These are phyloP conservation scores for Mucor racemosus DNA, from an alignment of 371 early-diverging fungal genomes.

Conservation along the genomic window DNA sequence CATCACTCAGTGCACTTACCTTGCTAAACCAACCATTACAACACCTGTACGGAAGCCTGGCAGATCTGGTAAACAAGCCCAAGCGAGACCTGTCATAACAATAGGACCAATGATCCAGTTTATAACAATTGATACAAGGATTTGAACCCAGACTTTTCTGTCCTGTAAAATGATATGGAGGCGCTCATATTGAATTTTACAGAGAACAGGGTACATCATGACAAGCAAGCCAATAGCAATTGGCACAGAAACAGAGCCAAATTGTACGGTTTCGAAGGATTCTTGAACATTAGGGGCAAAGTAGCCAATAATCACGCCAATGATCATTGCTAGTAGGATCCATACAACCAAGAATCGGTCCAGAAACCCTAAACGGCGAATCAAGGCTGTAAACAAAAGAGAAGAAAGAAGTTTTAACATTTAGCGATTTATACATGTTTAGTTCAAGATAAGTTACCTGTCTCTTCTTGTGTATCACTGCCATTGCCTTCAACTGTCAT, in stretches of 20 bases:
- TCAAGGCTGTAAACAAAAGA: constrained; percentile 20
- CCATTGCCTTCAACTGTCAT: neutral
- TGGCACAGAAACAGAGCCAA: constrained; percentile 73
- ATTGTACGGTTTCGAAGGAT: constrained; percentile 56
- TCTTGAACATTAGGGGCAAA: constrained; percentile 63
- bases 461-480: neutral
- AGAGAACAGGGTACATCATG: constrained; percentile 81
- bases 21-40: constrained; percentile 73
- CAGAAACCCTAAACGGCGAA: constrained; percentile 41
- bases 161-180: constrained; percentile 47
- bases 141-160: constrained; percentile 47
- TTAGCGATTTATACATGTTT: neutral
- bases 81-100: constrained; percentile 74
- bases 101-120: constrained; percentile 78
- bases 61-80: constrained; percentile 74
- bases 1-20: constrained; percentile 20
- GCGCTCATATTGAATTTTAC: constrained; percentile 67
- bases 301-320: constrained; percentile 73
- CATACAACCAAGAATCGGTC: constrained; percentile 61
- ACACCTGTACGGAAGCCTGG: constrained; percentile 73
- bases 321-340: constrained; percentile 67
- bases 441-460: neutral
- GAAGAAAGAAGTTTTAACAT: no score
- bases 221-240: constrained; percentile 67
- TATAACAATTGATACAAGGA: constrained; percentile 59